Evolutionary conservation across 140 eudicot genomes (phyloP).

Genomic region (Erigeron philadelphicus): DNA sequence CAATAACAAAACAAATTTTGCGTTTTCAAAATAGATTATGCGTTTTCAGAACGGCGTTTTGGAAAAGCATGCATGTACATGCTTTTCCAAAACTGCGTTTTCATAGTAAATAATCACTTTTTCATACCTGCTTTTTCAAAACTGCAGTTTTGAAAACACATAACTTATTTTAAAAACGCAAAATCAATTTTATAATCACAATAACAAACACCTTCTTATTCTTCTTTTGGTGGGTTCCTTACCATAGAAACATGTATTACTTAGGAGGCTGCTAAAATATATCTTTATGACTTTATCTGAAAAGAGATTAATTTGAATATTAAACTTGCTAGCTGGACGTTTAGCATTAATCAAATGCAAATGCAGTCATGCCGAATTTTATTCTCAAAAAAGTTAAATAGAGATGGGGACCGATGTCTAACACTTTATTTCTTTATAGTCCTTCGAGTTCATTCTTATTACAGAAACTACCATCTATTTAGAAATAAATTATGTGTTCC

Average conservation of each 20-base stretch:
- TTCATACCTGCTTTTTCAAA: too few species aligned
- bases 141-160: too few species aligned
- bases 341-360: neutral
- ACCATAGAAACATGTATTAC: neutral
- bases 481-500: neutral
- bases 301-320: neutral
- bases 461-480: neutral
- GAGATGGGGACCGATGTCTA: neutral
- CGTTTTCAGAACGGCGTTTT: too few species aligned
- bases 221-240: too few species aligned
- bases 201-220: too few species aligned
- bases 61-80: too few species aligned
- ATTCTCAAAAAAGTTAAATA: slow-evolving; percentile 6
- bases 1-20: too few species aligned
- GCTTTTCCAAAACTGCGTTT: too few species aligned
- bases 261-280: neutral
- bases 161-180: too few species aligned
- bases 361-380: slow-evolving; percentile 7
- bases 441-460: slow-evolving; percentile 5
- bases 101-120: too few species aligned
- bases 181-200: too few species aligned
- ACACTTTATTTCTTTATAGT: neutral
- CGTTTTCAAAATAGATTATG: too few species aligned
- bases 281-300: neutral
- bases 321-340: neutral